Evolutionary conservation across 306 rosid genomes (phyloP).

Genomic region (Inga oerstediana): DNA sequence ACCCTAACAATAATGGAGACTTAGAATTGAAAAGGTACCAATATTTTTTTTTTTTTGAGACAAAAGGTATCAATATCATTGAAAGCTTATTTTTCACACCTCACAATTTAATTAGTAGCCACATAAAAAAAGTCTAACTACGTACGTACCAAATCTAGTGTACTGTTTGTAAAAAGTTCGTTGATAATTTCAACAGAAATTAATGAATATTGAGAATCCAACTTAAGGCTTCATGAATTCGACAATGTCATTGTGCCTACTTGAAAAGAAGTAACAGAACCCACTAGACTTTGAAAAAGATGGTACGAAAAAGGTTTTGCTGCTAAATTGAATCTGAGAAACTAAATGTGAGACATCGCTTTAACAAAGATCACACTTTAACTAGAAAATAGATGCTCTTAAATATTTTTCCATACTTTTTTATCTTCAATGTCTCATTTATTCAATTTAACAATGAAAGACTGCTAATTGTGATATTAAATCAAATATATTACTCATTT

Average conservation of each 20-base stretch:
- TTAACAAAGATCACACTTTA: neutral
- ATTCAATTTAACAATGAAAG: too few species aligned
- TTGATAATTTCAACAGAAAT: neutral
- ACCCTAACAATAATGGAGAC: neutral
- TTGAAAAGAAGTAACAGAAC: neutral
- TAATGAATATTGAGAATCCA: neutral
- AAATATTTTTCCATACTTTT: neutral
- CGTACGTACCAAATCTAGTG: neutral
- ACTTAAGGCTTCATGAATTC: neutral
- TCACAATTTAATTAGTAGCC: neutral
- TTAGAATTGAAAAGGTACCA: neutral
- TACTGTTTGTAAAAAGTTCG: neutral
- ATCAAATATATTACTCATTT: neutral
- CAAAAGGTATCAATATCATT: neutral
- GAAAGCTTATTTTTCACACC: neutral
- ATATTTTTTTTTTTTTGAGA: neutral
- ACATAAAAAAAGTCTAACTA: neutral
- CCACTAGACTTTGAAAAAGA: neutral
- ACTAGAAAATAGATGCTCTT: neutral
- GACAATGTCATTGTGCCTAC: neutral
- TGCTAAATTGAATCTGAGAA: neutral
- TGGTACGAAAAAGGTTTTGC: neutral
- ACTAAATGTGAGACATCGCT: neutral
- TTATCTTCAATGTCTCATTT: too few species aligned
- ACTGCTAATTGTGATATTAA: too few species aligned